Evolutionary conservation across 371 early-diverging fungal species (phyloP).

Genomic region (Mucor irregularis): DNA sequence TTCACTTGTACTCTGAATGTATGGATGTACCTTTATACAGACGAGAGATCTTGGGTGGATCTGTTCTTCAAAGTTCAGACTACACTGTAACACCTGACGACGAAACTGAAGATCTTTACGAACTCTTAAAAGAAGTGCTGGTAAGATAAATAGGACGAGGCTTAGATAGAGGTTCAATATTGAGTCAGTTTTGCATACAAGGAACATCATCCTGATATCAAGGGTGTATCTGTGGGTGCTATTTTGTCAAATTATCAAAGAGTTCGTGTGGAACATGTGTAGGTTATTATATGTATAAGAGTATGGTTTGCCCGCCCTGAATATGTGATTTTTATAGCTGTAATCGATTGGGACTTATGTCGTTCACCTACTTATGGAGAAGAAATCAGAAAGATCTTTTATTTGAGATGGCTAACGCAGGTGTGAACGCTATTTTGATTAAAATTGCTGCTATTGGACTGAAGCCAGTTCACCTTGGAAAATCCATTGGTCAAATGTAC

Average conservation of each 20-base stretch:
- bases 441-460: slow-evolving; percentile 96
- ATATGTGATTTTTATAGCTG: too few relatives aligned
- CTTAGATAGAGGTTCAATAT: not conserved
- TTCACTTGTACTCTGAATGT: slow-evolving; percentile 84
- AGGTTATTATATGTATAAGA: too few relatives aligned
- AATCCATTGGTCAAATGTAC: slow-evolving; percentile 77
- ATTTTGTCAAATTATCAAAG: slow-evolving; percentile 98
- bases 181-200: not conserved
- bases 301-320: too few relatives aligned
- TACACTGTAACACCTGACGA: slow-evolving; percentile 70
- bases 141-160: slow-evolving; percentile 24
- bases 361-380: slow-evolving; percentile 95
- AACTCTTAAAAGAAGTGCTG: slow-evolving; percentile 70
- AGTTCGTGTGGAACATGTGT: slow-evolving; percentile 96
- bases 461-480: slow-evolving; percentile 74
- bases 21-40: slow-evolving; percentile 91
- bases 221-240: slow-evolving; percentile 97
- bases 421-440: slow-evolving; percentile 86
- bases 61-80: slow-evolving; percentile 69
- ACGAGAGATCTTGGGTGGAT: slow-evolving; percentile 72
- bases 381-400: slow-evolving; percentile 87
- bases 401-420: slow-evolving; percentile 88
- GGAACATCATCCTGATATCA: slow-evolving; percentile 71
- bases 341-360: slow-evolving; percentile 76
- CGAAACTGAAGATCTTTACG: slow-evolving; percentile 97